phyloP scores from a whole-genome alignment of 495 filamentous ascomycete species.

The Letharia lupina region DNA sequence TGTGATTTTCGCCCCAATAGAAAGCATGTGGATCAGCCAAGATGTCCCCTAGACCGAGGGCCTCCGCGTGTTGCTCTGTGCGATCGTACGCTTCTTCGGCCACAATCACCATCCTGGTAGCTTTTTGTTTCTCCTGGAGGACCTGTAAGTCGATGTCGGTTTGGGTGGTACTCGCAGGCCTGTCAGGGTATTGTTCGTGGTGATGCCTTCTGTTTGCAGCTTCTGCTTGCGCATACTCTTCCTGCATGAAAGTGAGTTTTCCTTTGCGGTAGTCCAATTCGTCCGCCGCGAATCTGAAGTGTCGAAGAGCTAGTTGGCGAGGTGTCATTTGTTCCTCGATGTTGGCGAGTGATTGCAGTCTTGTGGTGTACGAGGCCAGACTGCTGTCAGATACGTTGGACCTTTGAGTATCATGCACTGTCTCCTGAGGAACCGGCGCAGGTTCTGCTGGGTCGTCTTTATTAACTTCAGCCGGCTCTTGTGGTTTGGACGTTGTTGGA shows the following conservation, averaged over 20 bases:
- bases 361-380: not conserved
- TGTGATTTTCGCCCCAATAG: not conserved
- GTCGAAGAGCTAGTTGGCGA: not conserved
- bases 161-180: not conserved
- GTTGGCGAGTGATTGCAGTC: not conserved
- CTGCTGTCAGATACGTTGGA: not conserved
- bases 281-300: not conserved
- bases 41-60: not conserved
- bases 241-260: not conserved
- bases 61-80: not conserved
- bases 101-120: slow-evolving; percentile 7
- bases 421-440: not conserved
- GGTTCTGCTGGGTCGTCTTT: not conserved
- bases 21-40: not conserved
- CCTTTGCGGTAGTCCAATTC: not conserved
- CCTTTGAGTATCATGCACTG: not conserved
- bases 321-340: not conserved
- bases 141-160: not conserved
- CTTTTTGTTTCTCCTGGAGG: not conserved
- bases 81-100: slow-evolving; percentile 9
- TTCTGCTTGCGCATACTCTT: not conserved
- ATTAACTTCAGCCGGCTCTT: not conserved
- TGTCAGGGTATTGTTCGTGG: not conserved
- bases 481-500: not conserved
- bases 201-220: not conserved